A percentile compares a stretch with the other conserved stretches of the same genome.
Conservation (phyloP, 345 rosid species). For the Raphanus raphanistrum region DNA sequence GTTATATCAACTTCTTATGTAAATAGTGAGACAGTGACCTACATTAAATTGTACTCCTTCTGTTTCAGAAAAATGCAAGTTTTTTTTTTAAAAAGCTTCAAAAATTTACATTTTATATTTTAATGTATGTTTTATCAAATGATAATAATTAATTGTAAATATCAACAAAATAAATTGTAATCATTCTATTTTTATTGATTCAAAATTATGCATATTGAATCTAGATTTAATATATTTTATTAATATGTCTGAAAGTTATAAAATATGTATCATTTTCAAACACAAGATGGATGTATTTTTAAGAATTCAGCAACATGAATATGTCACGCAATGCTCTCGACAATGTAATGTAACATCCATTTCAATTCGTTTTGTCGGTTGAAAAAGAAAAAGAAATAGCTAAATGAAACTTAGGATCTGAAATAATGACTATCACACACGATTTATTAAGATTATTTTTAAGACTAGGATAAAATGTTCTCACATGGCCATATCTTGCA, state of each 20-base stretch:
- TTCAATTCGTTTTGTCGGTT: neutral
- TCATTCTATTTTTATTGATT: too few species aligned
- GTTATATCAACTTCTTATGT: neutral
- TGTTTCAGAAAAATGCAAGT: too few species aligned
- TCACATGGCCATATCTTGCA: slow-evolving; percentile 25
- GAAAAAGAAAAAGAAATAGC: neutral
- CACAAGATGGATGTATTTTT: neutral
- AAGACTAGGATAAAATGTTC: neutral
- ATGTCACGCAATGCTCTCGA: neutral
- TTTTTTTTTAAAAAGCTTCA: too few species aligned
- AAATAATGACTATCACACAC: neutral
- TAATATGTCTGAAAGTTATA: too few species aligned
- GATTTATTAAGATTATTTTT: neutral
- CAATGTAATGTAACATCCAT: neutral
- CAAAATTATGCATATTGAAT: too few species aligned
- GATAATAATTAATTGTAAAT: too few species aligned
- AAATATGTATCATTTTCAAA: too few species aligned
- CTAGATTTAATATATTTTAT: too few species aligned
- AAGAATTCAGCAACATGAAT: neutral
- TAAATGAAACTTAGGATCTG: neutral
- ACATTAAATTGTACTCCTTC: neutral
- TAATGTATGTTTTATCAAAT: too few species aligned
- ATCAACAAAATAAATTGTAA: too few species aligned
- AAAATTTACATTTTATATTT: too few species aligned
- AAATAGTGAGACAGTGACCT: neutral